Conservation (phyloP, 2,329 filamentous ascomycete species). For the Fusarium stilboides region DNA sequence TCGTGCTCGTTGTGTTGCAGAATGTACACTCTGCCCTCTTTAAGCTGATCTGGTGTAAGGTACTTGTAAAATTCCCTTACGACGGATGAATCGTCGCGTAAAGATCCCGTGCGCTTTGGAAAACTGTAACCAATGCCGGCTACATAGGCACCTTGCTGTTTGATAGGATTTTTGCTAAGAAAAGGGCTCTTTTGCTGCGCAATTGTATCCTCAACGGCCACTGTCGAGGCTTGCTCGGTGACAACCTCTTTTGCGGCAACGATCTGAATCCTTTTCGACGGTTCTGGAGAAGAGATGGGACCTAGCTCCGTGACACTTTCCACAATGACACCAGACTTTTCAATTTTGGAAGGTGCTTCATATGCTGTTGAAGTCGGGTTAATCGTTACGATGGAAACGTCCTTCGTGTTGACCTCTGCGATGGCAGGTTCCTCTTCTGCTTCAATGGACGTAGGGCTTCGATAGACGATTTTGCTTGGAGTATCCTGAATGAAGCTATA, state of each 20-base stretch:
- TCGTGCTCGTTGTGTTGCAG: conserved; percentile 9
- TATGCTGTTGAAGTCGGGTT: too few relatives aligned
- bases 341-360: too few relatives aligned
- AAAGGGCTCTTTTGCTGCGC: not conserved
- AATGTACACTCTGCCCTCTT: conserved; percentile 22
- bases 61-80: conserved; percentile 3
- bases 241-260: not conserved
- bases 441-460: not conserved
- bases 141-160: not conserved
- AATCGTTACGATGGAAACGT: not conserved
- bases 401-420: not conserved
- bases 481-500: conserved; percentile 1
- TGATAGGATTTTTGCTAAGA: not conserved
- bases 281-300: not conserved
- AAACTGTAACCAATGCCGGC: conserved; percentile 1
- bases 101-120: conserved; percentile 17
- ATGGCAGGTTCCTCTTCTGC: not conserved
- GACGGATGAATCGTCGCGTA: conserved; percentile 9
- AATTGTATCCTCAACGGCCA: not conserved
- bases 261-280: not conserved
- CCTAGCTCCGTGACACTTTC: not conserved
- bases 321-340: not conserved
- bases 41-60: not conserved
- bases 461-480: not conserved
- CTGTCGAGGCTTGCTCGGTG: not conserved